A percentile compares a stretch with the other conserved stretches of the same genome.
phyloP scores from a whole-genome alignment of 2,329 filamentous ascomycete species.

The Graphilbum sp. region DNA sequence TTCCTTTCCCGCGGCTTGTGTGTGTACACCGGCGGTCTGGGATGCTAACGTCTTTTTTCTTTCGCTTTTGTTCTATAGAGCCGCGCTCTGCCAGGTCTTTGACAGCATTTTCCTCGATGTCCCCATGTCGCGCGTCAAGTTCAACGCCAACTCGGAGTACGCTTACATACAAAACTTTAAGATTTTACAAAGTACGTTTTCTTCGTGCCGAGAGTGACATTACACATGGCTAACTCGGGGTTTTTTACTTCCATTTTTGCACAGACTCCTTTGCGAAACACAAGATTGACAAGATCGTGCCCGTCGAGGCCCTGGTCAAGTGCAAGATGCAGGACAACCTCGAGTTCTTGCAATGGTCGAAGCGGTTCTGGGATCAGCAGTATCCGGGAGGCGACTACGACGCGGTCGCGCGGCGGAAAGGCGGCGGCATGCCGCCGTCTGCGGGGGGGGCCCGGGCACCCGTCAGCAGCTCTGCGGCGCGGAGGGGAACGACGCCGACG shows the following conservation, averaged over 20 bases:
- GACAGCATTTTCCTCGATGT: constrained; percentile 96
- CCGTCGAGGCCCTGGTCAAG: constrained; percentile 78
- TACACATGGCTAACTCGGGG: too few species aligned
- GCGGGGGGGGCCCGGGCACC: constrained; percentile 30
- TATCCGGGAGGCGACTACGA: constrained; percentile 97
- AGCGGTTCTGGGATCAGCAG: constrained; percentile 95
- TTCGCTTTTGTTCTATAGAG: constrained; percentile 40
- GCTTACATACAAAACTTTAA: constrained; percentile 98
- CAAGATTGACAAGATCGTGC: constrained; percentile 75
- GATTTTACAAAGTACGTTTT: constrained; percentile 69
- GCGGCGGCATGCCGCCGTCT: constrained; percentile 36
- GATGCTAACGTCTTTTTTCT: not conserved
- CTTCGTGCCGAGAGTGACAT: too few species aligned
- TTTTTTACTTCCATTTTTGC: not conserved
- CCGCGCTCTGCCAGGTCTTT: constrained; percentile 91
- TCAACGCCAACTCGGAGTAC: constrained; percentile 95
- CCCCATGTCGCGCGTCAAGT: constrained; percentile 91
- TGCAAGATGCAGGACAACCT: constrained; percentile 99
- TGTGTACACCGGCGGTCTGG: constrained; percentile 11
- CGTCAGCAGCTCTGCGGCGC: constrained; percentile 30
- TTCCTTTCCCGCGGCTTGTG: too few species aligned
- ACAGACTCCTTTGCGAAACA: constrained; percentile 73
- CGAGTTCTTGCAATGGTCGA: constrained; percentile 94
- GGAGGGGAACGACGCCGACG: constrained; percentile 46
- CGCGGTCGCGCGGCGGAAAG: constrained; percentile 71